Conservation (phyloP, 1,139 yeast genomes). For the Arxiozyma bovina region DNA sequence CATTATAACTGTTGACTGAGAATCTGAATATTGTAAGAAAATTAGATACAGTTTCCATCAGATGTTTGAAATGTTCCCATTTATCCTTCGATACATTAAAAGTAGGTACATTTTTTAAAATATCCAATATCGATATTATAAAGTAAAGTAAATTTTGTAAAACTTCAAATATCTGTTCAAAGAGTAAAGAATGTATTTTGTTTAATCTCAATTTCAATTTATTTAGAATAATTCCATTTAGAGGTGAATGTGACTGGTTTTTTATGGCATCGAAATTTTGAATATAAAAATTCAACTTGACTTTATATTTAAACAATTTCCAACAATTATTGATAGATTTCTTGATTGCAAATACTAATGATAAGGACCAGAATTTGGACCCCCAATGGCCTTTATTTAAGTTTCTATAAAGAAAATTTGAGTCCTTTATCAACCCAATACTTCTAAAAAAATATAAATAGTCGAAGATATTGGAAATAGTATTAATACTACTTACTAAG, state of each 20-base stretch:
- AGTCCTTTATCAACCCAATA: conserved; percentile 22
- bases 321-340: conserved; percentile 8
- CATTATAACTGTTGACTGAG: conserved; percentile 8
- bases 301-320: neutral
- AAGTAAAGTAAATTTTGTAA: conserved; percentile 20
- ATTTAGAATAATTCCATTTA: neutral
- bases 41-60: conserved; percentile 19
- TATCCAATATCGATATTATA: conserved; percentile 15
- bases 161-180: conserved; percentile 16
- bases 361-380: conserved; percentile 24
- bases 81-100: neutral
- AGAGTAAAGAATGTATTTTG: conserved; percentile 12
- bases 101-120: conserved; percentile 7
- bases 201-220: conserved; percentile 1
- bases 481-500: conserved; percentile 14
- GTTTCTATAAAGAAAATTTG: conserved; percentile 17
- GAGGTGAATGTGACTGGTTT: neutral
- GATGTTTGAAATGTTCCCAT: conserved; percentile 9
- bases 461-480: conserved; percentile 22
- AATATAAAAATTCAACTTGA: neutral
- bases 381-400: conserved; percentile 22
- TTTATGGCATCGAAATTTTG: neutral
- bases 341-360: conserved; percentile 19
- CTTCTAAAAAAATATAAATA: conserved; percentile 21
- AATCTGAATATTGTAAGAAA: conserved; percentile 17